Base-by-base conservation (phyloP, 345 rosid genomes). In the Pseudoturritis turrita region DNA sequence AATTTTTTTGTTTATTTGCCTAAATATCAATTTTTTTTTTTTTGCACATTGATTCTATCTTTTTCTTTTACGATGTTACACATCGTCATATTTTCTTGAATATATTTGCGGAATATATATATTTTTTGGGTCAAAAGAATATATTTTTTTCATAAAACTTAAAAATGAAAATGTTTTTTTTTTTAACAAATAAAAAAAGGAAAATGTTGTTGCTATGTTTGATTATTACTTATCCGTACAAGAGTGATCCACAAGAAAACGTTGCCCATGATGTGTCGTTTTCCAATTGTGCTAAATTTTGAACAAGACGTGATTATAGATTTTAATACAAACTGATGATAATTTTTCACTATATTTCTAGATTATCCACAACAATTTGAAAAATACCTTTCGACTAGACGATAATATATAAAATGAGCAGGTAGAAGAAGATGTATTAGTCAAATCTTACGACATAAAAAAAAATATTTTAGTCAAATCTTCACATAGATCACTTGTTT, bases 231-330 rank as follows among this genome's bases (percentile, higher is more conserved):
- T 44, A 29, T 62, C 40, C 68, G n/a, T n/a, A 12, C 29, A 12
- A 31, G 68, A 46, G 31, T 63, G 55, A 63, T 64, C 70, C 49
- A 23, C 60, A 65, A 65, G 60, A 15, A 65, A 65, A 43, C 49
- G 49, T 6, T 37, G 23, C 56, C 39, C 57, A 49, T 49, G 46
- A 50, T 50, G 47, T 10, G 45, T 65, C 70, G 35, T 49, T 65
- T 21, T 11, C 46, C 35, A 65, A 5, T 14, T 46, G 15, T 33
- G 57, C 28, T 47, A 13, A 41, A 65, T 22, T 63, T 47, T 64
- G 10, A 65, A 18, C 58, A 25, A 65, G 21, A 50, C 15, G 4
- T 50, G 36, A 50, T 65, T 36, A n/a, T 10, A 22, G 10, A 29
- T 46, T 46, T 19, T 62, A 15, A 43, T 61, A 15, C 37, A 25